Conservation (phyloP, 805 yeast genomes). For the Zygoascus bituminiphila region DNA sequence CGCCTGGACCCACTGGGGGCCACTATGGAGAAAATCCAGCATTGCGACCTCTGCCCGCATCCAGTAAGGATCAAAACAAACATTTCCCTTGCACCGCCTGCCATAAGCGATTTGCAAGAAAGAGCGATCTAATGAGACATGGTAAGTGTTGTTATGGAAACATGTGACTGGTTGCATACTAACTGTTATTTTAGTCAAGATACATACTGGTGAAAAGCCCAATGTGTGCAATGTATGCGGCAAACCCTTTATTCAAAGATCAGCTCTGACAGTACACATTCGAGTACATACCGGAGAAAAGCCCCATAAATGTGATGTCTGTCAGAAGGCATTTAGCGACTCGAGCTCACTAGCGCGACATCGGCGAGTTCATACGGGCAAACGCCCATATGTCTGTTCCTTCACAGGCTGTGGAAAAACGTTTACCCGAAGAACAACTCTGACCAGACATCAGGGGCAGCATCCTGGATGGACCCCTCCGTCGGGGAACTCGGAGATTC, state of each 20-base stretch:
- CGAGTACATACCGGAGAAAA: slow-evolving; percentile 79
- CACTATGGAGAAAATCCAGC: neutral
- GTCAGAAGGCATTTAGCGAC: slow-evolving; percentile 30
- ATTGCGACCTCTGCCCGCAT: neutral
- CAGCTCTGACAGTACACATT: slow-evolving; percentile 70
- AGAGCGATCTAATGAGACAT: slow-evolving; percentile 77
- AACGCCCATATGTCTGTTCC: slow-evolving; percentile 72
- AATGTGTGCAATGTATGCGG: slow-evolving; percentile 47
- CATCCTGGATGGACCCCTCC: slow-evolving; percentile 30
- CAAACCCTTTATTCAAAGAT: slow-evolving; percentile 74
- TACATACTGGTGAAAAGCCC: slow-evolving; percentile 42
- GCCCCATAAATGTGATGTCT: slow-evolving; percentile 49
- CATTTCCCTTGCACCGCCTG: slow-evolving; percentile 38
- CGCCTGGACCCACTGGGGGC: neutral
- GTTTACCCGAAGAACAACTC: slow-evolving; percentile 78
- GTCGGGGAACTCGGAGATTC: neutral
- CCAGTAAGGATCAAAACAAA: slow-evolving; percentile 10
- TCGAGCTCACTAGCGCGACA: slow-evolving; percentile 61
- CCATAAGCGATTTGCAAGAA: slow-evolving; percentile 60
- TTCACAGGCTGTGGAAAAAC: slow-evolving; percentile 58
- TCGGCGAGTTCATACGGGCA: slow-evolving; percentile 77
- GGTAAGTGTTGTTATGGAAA: slow-evolving; percentile 26
- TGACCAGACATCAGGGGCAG: slow-evolving; percentile 62
- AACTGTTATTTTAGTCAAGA: slow-evolving; percentile 24
- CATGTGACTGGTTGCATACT: too few species aligned